Conservation (phyloP, 495 filamentous ascomycete genomes). For the Penicillium taxi region DNA sequence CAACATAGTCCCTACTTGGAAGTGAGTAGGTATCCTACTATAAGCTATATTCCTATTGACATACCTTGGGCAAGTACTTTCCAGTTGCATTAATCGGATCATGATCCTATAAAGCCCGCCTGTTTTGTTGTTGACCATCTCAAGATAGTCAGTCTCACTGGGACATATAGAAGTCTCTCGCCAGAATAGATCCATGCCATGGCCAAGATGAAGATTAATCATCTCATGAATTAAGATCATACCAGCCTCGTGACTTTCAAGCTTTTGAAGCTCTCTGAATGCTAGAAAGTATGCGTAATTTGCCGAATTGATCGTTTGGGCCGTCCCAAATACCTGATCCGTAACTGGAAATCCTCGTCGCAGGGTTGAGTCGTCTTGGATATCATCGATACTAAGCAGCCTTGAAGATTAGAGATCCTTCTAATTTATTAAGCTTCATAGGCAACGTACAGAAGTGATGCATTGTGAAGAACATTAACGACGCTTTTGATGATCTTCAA, state of each 20-base stretch:
- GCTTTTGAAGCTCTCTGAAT: constrained; percentile 68
- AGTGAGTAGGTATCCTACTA: no score
- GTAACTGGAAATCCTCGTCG: neutral
- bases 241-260: constrained; percentile 62
- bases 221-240: constrained; percentile 82
- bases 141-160: constrained; percentile 91
- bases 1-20: constrained; percentile 61
- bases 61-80: no score
- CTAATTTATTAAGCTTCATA: no score
- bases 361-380: neutral
- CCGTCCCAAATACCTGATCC: neutral
- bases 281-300: constrained; percentile 73
- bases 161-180: constrained; percentile 88
- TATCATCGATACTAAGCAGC: no score
- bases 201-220: constrained; percentile 87
- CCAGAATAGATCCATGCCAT: constrained; percentile 98
- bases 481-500: no score
- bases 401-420: no score
- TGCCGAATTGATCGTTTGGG: neutral
- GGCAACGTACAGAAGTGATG: no score
- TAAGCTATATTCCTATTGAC: no score
- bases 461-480: no score
- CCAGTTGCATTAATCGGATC: constrained; percentile 92
- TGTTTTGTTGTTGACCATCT: constrained; percentile 98
- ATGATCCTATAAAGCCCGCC: constrained; percentile 91